A percentile compares a stretch with the other conserved stretches of the same genome.
phyloP scores from a whole-genome alignment of 2,329 filamentous ascomycete species.

The Dactylellina sp. region DNA sequence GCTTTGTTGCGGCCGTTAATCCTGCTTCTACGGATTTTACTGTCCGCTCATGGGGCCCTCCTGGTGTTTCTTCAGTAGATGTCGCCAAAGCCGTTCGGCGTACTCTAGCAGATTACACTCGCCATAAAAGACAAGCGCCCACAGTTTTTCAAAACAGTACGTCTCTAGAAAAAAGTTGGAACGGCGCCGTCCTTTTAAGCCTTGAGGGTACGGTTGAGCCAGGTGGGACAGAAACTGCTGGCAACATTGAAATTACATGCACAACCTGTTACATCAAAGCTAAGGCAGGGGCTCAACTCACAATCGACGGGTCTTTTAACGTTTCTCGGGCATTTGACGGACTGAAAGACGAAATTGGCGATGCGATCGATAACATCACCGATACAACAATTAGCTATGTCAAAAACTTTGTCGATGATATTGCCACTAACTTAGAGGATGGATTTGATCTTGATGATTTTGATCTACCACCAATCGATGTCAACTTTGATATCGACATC shows the following conservation, averaged over 20 bases:
- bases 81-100: slow-evolving; percentile 31
- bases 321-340: slow-evolving; percentile 62
- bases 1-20: neutral
- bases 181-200: slow-evolving; percentile 63
- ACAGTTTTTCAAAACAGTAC: no score
- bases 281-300: slow-evolving; percentile 65
- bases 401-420: slow-evolving; percentile 58
- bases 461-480: slow-evolving; percentile 63
- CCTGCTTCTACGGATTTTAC: slow-evolving; percentile 11
- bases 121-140: slow-evolving; percentile 24
- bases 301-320: slow-evolving; percentile 65
- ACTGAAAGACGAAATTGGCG: slow-evolving; percentile 62
- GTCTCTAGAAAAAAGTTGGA: slow-evolving; percentile 64
- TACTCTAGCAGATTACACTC: slow-evolving; percentile 25
- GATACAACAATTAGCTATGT: slow-evolving; percentile 57
- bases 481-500: slow-evolving; percentile 66
- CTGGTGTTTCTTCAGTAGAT: slow-evolving; percentile 11
- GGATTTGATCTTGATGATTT: slow-evolving; percentile 61
- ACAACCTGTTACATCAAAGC: slow-evolving; percentile 69
- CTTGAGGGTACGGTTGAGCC: slow-evolving; percentile 33
- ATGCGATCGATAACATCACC: slow-evolving; percentile 63
- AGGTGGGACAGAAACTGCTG: no score
- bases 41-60: slow-evolving; percentile 33
- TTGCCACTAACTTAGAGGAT: slow-evolving; percentile 60
- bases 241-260: slow-evolving; percentile 65